Conservation (phyloP, 805 yeast genomes). For the Candida ipomoeae region DNA sequence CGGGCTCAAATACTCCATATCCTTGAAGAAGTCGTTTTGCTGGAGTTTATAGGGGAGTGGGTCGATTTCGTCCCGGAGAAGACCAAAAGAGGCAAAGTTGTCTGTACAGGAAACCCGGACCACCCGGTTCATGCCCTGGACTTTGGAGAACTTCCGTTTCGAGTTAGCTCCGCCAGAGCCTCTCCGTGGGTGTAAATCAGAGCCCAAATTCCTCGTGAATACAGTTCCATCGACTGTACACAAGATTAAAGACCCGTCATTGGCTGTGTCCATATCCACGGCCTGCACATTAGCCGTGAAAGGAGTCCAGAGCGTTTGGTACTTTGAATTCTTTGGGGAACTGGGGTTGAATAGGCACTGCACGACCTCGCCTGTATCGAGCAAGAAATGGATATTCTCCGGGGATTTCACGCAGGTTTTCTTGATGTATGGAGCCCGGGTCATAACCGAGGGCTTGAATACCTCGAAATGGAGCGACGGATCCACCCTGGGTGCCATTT, state of each 20-base stretch:
- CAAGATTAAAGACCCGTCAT: conserved; percentile 65
- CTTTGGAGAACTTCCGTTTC: conserved; percentile 48
- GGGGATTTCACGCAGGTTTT: conserved; percentile 36
- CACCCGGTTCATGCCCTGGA: conserved; percentile 54
- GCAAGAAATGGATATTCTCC: conserved; percentile 44
- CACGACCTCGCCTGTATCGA: conserved; percentile 58
- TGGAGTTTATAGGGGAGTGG: conserved; percentile 52
- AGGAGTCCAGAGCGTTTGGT: conserved; percentile 58
- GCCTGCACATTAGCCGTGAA: conserved; percentile 53
- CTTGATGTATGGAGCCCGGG: conserved; percentile 35
- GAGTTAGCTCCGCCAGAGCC: conserved; percentile 19
- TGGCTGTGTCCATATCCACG: conserved; percentile 62
- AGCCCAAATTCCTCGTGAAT: conserved; percentile 35
- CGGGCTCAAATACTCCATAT: conserved; percentile 54
- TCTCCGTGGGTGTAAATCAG: conserved; percentile 19
- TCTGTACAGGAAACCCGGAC: conserved; percentile 64
- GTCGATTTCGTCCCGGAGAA: conserved; percentile 60
- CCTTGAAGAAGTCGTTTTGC: conserved; percentile 45
- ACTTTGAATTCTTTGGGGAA: conserved; percentile 34
- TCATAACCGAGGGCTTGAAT: conserved; percentile 50
- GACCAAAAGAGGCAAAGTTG: conserved; percentile 60
- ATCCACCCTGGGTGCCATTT: conserved; percentile 32
- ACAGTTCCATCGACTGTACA: conserved; percentile 69
- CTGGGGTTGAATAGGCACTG: conserved; percentile 26
- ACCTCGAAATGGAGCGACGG: conserved; percentile 45